These are phyloP conservation scores for Spirogloea muscicola DNA, from an alignment of 139 green algal species.

Conservation along the genomic window DNA sequence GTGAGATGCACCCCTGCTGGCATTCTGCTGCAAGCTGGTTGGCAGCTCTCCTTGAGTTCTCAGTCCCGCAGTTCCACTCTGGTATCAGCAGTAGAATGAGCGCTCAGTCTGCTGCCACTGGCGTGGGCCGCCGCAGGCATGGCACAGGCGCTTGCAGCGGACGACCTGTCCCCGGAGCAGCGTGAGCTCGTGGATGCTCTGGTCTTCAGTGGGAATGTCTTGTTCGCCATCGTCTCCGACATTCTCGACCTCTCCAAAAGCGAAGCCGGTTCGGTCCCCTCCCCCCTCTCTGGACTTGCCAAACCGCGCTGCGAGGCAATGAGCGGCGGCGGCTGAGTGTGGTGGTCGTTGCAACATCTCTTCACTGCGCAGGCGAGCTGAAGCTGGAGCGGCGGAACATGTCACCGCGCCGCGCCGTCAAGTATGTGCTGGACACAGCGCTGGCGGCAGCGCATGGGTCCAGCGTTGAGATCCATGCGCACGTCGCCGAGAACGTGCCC, in stretches of 20 bases:
- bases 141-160: neutral
- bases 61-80: neutral
- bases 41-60: neutral
- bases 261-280: neutral
- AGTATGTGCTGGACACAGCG: conserved; percentile 4
- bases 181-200: neutral
- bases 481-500: too few species aligned
- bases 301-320: too few species aligned
- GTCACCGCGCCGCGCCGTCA: neutral
- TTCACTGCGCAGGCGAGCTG: too few species aligned
- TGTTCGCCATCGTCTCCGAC: conserved; percentile 3
- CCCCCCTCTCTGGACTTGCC: too few species aligned
- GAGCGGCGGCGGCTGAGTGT: too few species aligned
- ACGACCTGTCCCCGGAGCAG: neutral
- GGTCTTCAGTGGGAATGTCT: conserved; percentile 3
- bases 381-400: neutral
- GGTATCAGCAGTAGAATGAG: neutral
- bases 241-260: conserved; percentile 6
- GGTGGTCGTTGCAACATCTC: too few species aligned
- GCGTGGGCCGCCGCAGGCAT: neutral
- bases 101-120: neutral
- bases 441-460: too few species aligned
- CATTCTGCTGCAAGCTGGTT: neutral
- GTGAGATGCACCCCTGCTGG: too few species aligned
- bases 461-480: too few species aligned